phyloP scores from a whole-genome alignment of 768 basidiomycete genomes.

The Hericium rajendrae region DNA sequence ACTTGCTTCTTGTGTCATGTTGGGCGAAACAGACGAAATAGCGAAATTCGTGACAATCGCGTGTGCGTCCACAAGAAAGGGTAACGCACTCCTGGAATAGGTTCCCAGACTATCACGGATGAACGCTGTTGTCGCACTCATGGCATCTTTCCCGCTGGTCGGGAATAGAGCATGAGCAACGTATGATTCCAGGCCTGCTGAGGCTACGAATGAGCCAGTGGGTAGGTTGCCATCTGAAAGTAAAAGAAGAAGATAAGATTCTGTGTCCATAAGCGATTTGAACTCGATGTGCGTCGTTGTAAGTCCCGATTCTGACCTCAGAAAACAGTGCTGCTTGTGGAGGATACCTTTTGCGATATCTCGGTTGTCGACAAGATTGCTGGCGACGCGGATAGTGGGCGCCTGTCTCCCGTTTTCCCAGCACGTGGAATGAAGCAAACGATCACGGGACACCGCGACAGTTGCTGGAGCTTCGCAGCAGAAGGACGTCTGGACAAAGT shows the following conservation, averaged over 20 bases:
- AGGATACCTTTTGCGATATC: too few relatives aligned
- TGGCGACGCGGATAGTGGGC: too few relatives aligned
- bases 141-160: conserved; percentile 20
- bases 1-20: conserved; percentile 1
- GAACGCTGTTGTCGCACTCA: conserved; percentile 44
- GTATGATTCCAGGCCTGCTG: conserved; percentile 87
- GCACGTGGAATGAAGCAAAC: too few relatives aligned
- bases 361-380: too few relatives aligned
- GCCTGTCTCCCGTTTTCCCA: too few relatives aligned
- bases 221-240: conserved; percentile 91
- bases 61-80: conserved; percentile 74
- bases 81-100: conserved; percentile 67
- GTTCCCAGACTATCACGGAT: conserved; percentile 63
- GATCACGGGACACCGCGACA: too few relatives aligned
- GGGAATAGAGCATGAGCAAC: conserved; percentile 71
- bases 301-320: too few relatives aligned
- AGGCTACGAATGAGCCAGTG: conserved; percentile 94
- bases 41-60: conserved; percentile 20
- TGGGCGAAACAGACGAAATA: not conserved
- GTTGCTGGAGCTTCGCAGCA: too few relatives aligned
- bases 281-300: too few relatives aligned
- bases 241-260: conserved; percentile 66
- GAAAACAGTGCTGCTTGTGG: too few relatives aligned
- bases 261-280: conserved; percentile 14
- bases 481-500: too few relatives aligned